These are phyloP conservation scores for Populus deltoides DNA, from an alignment of 345 rosid genomes.

Conservation along the genomic window DNA sequence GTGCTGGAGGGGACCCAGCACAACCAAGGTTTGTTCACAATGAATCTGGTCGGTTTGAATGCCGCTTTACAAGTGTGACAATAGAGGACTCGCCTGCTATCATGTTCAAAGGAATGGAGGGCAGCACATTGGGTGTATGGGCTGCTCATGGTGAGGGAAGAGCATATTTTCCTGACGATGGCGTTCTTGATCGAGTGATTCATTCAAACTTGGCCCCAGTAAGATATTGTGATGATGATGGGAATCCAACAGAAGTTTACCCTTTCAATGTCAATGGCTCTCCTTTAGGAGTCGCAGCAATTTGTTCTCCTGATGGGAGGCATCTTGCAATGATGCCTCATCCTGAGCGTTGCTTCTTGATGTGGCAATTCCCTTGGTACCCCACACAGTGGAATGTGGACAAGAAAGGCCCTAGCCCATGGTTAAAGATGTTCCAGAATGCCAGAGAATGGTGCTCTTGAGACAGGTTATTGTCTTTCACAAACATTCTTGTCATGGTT, in stretches of 20 bases:
- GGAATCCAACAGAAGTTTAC: constrained; percentile 70
- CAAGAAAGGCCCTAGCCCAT: constrained; percentile 88
- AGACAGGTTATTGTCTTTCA: constrained; percentile 2
- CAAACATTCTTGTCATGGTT: too few species aligned
- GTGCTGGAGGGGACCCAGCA: constrained; percentile 68
- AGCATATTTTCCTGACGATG: constrained; percentile 88
- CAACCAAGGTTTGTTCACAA: constrained; percentile 92
- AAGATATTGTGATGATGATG: constrained; percentile 86
- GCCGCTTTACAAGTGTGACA: constrained; percentile 78
- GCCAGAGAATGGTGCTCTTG: constrained; percentile 83
- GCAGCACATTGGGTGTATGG: constrained; percentile 93
- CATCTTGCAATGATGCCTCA: constrained; percentile 99
- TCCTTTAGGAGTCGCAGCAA: constrained; percentile 86
- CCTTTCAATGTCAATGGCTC: constrained; percentile 96
- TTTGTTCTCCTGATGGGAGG: constrained; percentile 93
- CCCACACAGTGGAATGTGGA: constrained; percentile 79
- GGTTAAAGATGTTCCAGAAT: constrained; percentile 94
- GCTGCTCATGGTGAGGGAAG: constrained; percentile 96
- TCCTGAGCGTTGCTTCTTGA: constrained; percentile 95
- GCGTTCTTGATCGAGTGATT: constrained; percentile 67
- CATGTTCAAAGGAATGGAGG: constrained; percentile 95
- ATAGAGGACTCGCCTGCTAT: constrained; percentile 78
- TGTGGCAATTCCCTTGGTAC: constrained; percentile 99
- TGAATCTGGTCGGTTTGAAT: constrained; percentile 88
- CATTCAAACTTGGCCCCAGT: constrained; percentile 71